Percentiles rank a stretch among this genome's conserved stretches.
phyloP scores from a whole-genome alignment of 352 stramenopile species.

The Chrysophaeum taylorii region DNA sequence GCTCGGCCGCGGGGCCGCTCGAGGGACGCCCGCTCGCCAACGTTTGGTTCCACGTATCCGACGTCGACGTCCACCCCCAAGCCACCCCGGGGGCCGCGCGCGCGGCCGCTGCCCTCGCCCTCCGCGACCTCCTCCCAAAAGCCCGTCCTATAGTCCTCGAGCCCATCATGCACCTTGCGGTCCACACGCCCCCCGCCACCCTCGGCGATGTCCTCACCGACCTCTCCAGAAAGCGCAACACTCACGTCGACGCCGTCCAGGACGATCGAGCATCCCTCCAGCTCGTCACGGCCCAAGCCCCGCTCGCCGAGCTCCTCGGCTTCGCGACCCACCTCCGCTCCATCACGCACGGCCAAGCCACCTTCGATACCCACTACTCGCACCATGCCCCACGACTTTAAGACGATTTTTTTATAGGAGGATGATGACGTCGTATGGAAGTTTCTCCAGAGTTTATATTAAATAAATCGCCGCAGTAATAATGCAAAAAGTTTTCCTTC shows the following conservation, averaged over 20 bases:
- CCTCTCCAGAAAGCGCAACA: slow-evolving; percentile 52
- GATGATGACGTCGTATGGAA: too few species aligned
- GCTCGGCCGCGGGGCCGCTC: not conserved
- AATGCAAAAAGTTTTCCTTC: too few species aligned
- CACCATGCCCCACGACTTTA: not conserved
- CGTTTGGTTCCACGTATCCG: not conserved
- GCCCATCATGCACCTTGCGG: slow-evolving; percentile 61
- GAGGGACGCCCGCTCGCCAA: not conserved
- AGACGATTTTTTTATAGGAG: not conserved
- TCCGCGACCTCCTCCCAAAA: slow-evolving; percentile 39
- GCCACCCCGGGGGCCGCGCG: not conserved
- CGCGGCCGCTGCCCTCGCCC: not conserved
- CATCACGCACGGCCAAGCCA: slow-evolving; percentile 46
- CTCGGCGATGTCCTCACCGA: slow-evolving; percentile 61
- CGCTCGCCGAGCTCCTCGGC: slow-evolving; percentile 59
- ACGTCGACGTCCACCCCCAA: not conserved
- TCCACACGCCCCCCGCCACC: slow-evolving; percentile 46
- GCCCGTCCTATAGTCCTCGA: slow-evolving; percentile 52
- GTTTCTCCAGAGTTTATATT: too few species aligned
- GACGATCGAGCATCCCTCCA: slow-evolving; percentile 42
- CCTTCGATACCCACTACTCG: not conserved
- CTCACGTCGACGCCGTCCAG: slow-evolving; percentile 53
- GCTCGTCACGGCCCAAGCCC: slow-evolving; percentile 55
- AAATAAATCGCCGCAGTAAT: too few species aligned
- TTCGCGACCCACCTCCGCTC: slow-evolving; percentile 62